Percentiles rank a stretch among this genome's conserved stretches.
These are phyloP conservation scores for Symbiodinium pilosum DNA, from an alignment of 73 alveolate species.

Conservation along the genomic window DNA sequence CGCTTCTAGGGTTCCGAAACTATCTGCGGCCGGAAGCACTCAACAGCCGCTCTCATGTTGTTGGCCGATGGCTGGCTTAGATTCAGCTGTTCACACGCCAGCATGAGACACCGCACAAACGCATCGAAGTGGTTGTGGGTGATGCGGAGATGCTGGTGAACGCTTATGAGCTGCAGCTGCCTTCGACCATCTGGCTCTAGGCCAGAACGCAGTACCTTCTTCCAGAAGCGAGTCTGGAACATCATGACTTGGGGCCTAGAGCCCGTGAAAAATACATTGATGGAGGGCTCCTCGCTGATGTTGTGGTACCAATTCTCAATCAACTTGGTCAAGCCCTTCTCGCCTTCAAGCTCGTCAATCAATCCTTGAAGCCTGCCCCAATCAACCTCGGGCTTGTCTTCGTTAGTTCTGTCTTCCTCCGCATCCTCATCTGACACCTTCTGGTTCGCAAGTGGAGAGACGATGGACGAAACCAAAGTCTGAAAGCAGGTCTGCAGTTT, in stretches of 20 bases:
- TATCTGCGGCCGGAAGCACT: constrained; percentile 83
- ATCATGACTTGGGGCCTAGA: constrained; percentile 83
- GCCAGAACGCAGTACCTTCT: constrained; percentile 84
- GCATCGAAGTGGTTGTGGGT: constrained; percentile 79
- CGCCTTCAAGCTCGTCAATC: constrained; percentile 79
- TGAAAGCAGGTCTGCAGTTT: constrained; percentile 85
- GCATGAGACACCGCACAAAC: constrained; percentile 76
- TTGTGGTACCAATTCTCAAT: constrained; percentile 57
- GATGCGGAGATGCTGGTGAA: constrained; percentile 89
- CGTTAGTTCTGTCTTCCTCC: constrained; percentile 10
- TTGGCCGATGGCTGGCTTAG: constrained; percentile 56
- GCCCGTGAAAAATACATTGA: constrained; percentile 60
- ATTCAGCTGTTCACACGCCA: constrained; percentile 34
- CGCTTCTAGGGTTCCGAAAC: constrained; percentile 17
- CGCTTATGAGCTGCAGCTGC: constrained; percentile 49
- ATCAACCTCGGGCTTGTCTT: constrained; percentile 22
- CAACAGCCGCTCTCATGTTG: constrained; percentile 90
- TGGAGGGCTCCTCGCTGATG: constrained; percentile 83
- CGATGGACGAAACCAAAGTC: constrained; percentile 38
- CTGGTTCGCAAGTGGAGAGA: background rate
- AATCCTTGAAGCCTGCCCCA: constrained; percentile 71
- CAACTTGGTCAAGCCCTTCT: constrained; percentile 33
- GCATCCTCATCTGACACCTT: background rate
- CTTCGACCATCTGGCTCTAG: constrained; percentile 80
- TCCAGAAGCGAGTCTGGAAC: constrained; percentile 90